Base-by-base conservation (phyloP, 2,329 filamentous ascomycete species). In the Penicillium sp. region DNA sequence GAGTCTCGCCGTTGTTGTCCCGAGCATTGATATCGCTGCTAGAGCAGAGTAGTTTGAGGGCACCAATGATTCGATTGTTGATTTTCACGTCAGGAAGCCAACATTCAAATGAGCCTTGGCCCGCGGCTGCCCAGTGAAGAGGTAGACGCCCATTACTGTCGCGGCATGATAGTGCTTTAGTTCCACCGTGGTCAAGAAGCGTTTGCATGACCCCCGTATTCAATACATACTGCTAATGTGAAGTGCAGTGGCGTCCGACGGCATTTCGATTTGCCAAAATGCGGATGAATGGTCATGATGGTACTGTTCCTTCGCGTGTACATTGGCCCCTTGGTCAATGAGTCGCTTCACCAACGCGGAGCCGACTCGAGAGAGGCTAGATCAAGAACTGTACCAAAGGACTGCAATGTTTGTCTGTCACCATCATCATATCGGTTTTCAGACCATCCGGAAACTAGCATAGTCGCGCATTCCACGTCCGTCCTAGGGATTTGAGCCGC, bases 81-180 rank as follows among this genome's bases (percentile, higher is more conserved):
- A 38, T 10, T 12, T 38, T 4, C 15, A 9, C 15, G 10, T 38
- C 18, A 20, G 20, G 15, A 24, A 38, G 3, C 10, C 18, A 10
- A 15, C 35, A 38, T 20, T 38, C 20, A 9, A 1, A 9, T 10
- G 20, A 20, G 3, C 35, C 35, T 2, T 18, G 35, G 20, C 35
- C 35, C 18, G 18, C 23, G 18, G 35, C 35, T 39, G 35, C 35
- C 35, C 42, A 44, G 31, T 44, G 42, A 35, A 44, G 31, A n/a
- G 42, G 42, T 24, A 44, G 42, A 35, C 23, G 42, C 42, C 29
- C 20, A 44, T 44, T 27, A n/a, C 31, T 44, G 13, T 44, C 31
- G 12, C 42, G 6, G 20, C 23, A 44, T 44, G 8, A 25, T 37
- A 37, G 8, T 44, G 12, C 23, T 44, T 44, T n/a, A 25, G 6